Percentiles rank a stretch among this genome's conserved stretches.
Evolutionary conservation across 2,329 filamentous ascomycete species (phyloP).

Genomic region (Trichophyton schoenleinii): DNA sequence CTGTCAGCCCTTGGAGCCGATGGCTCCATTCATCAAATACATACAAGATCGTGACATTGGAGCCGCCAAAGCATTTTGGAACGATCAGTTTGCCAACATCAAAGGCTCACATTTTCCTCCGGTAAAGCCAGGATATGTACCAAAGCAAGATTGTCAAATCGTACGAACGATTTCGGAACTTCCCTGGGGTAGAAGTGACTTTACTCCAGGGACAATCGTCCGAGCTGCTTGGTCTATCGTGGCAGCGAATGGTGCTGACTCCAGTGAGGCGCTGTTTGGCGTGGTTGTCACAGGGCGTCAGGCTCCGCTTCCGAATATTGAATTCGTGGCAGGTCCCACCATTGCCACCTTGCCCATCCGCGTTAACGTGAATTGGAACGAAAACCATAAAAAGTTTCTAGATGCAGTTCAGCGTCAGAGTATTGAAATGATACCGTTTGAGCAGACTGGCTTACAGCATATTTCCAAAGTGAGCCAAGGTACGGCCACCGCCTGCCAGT

Average conservation of each 20-base stretch:
- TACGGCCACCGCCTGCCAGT: slow-evolving; percentile 27
- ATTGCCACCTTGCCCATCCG: slow-evolving; percentile 30
- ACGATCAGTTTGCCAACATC: slow-evolving; percentile 5
- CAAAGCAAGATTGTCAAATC: not conserved
- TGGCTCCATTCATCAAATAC: not conserved
- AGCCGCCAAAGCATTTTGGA: slow-evolving; percentile 9
- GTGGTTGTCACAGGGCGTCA: slow-evolving; percentile 30
- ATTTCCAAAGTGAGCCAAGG: slow-evolving; percentile 42
- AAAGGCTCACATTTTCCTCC: slow-evolving; percentile 4
- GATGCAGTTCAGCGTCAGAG: slow-evolving; percentile 42
- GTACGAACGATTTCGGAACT: not conserved
- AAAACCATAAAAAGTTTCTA: slow-evolving; percentile 19
- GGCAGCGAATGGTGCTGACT: slow-evolving; percentile 22
- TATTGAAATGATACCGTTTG: slow-evolving; percentile 44
- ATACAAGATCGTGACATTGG: not conserved
- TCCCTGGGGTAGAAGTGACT: not conserved
- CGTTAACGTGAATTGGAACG: slow-evolving; percentile 17
- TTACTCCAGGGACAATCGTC: slow-evolving; percentile 3
- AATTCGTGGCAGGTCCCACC: slow-evolving; percentile 28
- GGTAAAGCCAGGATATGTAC: not conserved
- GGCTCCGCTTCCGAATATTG: slow-evolving; percentile 24
- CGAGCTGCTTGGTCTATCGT: slow-evolving; percentile 27
- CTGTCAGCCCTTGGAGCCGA: not conserved
- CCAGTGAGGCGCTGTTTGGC: slow-evolving; percentile 28
- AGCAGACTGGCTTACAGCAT: slow-evolving; percentile 36